Percentiles rank a stretch among this genome's conserved stretches.
phyloP scores from a whole-genome alignment of 805 yeast genomes.

The Ogataea nonfermentans region DNA sequence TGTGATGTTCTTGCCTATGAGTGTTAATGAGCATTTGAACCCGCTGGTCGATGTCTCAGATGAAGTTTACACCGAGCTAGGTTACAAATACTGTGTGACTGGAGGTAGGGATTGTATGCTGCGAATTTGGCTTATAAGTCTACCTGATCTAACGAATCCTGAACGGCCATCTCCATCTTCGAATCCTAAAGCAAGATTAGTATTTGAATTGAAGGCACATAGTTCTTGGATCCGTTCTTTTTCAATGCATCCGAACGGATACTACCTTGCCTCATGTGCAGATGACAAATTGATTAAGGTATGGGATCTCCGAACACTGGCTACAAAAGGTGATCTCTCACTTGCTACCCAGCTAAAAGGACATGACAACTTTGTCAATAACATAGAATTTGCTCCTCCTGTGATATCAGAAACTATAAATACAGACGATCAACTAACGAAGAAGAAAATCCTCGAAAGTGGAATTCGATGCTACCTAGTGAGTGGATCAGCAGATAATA shows the following conservation, averaged over 20 bases:
- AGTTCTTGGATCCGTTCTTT: slow-evolving; percentile 81
- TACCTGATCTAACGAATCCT: slow-evolving; percentile 52
- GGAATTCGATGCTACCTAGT: slow-evolving; percentile 61
- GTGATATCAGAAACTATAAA: slow-evolving; percentile 23
- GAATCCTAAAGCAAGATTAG: slow-evolving; percentile 58
- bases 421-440: slow-evolving; percentile 21
- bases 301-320: slow-evolving; percentile 61
- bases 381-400: slow-evolving; percentile 53
- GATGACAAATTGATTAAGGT: slow-evolving; percentile 76
- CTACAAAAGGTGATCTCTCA: slow-evolving; percentile 26
- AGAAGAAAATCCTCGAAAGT: slow-evolving; percentile 36
- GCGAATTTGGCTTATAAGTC: slow-evolving; percentile 74
- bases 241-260: slow-evolving; percentile 72
- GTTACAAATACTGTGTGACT: slow-evolving; percentile 70
- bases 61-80: slow-evolving; percentile 38
- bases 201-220: slow-evolving; percentile 68
- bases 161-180: slow-evolving; percentile 44
- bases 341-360: slow-evolving; percentile 41
- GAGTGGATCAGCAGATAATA: slow-evolving; percentile 62
- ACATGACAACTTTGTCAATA: slow-evolving; percentile 77
- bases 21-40: slow-evolving; percentile 49
- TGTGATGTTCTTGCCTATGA: slow-evolving; percentile 60
- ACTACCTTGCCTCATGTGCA: slow-evolving; percentile 63
- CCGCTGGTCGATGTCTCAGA: slow-evolving; percentile 32
- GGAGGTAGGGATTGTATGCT: slow-evolving; percentile 78